These are phyloP conservation scores for Pachysandra terminalis DNA, from an alignment of 164 flowering plant species.

Conservation along the genomic window DNA sequence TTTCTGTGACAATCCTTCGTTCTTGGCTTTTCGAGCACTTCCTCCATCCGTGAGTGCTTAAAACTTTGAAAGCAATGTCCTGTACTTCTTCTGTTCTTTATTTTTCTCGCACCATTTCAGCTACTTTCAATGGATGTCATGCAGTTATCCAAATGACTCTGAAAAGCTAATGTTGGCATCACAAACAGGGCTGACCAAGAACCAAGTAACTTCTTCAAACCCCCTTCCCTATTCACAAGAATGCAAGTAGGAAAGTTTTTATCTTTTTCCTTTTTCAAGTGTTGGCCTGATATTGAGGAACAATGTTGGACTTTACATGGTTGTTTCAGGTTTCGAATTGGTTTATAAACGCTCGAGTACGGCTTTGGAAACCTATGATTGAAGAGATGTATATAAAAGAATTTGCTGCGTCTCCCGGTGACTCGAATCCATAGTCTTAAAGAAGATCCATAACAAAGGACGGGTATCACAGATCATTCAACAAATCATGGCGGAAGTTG, in stretches of 20 bases:
- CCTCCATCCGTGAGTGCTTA: slow-evolving; percentile 72
- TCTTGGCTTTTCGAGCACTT: too few species aligned
- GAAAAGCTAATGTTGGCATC: slow-evolving; percentile 85
- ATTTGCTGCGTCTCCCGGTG: slow-evolving; percentile 53
- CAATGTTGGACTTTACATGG: slow-evolving; percentile 2
- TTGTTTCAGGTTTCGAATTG: slow-evolving; percentile 76
- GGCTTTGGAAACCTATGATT: slow-evolving; percentile 92
- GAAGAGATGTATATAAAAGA: slow-evolving; percentile 90
- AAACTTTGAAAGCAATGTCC: not conserved
- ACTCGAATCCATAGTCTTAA: slow-evolving; percentile 37
- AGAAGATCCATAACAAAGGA: slow-evolving; percentile 20
- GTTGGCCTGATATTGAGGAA: too few species aligned
- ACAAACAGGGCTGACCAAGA: slow-evolving; percentile 79
- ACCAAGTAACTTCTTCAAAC: slow-evolving; percentile 49
- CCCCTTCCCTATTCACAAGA: not conserved
- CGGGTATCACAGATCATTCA: slow-evolving; percentile 26
- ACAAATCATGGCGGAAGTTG: slow-evolving; percentile 13
- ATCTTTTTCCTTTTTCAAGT: too few species aligned
- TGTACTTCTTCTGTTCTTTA: too few species aligned
- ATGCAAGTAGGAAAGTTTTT: not conserved
- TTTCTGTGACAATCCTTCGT: slow-evolving; percentile 74
- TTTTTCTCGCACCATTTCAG: not conserved
- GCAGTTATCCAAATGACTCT: too few species aligned
- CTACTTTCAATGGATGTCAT: slow-evolving; percentile 2
- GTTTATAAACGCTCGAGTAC: slow-evolving; percentile 87